Evolutionary conservation across 352 stramenopile genomes (phyloP).

Genomic region (Globisporangium abappressorium): DNA sequence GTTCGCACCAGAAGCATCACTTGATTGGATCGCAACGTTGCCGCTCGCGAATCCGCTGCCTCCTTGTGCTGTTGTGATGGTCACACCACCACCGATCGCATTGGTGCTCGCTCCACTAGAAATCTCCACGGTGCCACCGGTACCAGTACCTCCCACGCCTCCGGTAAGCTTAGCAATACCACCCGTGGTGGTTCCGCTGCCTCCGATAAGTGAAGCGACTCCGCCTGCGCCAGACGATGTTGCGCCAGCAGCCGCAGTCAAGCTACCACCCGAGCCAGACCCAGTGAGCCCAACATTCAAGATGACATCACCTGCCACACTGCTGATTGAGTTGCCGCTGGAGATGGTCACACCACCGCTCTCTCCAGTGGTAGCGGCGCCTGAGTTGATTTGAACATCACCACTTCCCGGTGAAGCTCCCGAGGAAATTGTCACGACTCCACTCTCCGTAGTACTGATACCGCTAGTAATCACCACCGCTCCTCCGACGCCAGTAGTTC

Average conservation of each 20-base stretch:
- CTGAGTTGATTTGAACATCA: constrained; percentile 27
- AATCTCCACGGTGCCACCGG: constrained; percentile 32
- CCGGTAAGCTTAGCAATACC: constrained; percentile 27
- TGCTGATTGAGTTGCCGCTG: constrained; percentile 29
- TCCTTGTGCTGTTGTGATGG: constrained; percentile 25
- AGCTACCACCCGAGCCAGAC: constrained; percentile 5
- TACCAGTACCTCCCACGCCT: constrained; percentile 25
- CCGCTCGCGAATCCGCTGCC: constrained; percentile 32
- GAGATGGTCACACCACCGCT: constrained; percentile 40
- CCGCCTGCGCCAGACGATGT: constrained; percentile 23
- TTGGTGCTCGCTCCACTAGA: constrained; percentile 34
- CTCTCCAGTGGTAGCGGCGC: constrained; percentile 25
- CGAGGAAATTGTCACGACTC: constrained; percentile 23
- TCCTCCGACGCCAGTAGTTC: constrained; percentile 37
- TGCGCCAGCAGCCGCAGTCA: constrained; percentile 18
- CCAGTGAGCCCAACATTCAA: constrained; percentile 29
- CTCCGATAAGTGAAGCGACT: constrained; percentile 26
- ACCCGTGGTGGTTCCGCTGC: constrained; percentile 28
- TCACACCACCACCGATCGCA: constrained; percentile 23
- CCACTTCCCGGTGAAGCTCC: constrained; percentile 21
- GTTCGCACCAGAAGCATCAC: constrained; percentile 23
- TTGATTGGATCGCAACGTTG: constrained; percentile 34
- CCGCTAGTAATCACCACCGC: constrained; percentile 43
- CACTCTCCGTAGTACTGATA: constrained; percentile 21
- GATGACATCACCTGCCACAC: constrained; percentile 32